Conservation (phyloP, 176 grass and related monocot species). For the Avena sativa region DNA sequence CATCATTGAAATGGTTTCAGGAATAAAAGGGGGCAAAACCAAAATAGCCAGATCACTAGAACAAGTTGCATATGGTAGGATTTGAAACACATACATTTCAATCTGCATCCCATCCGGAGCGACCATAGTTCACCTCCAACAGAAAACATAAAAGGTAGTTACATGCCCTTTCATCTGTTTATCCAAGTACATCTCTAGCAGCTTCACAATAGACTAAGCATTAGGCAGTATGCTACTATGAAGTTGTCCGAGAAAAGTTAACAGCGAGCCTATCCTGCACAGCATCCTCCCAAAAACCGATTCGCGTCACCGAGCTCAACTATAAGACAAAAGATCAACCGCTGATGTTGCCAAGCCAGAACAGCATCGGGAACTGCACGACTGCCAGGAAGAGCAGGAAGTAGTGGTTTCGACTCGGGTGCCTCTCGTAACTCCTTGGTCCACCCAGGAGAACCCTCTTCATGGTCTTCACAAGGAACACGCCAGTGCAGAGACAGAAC, state of each 20-base stretch:
- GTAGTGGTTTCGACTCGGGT: constrained; percentile 63
- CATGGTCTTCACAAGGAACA: constrained; percentile 84
- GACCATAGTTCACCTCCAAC: not conserved
- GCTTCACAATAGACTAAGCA: constrained; percentile 20
- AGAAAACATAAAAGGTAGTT: not conserved
- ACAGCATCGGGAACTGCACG: constrained; percentile 67
- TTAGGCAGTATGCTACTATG: not conserved
- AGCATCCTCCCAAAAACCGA: not conserved
- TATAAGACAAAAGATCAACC: not conserved
- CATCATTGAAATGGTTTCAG: not conserved
- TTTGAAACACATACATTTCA: not conserved
- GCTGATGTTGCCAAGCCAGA: constrained; percentile 40
- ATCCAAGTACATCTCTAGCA: constrained; percentile 16
- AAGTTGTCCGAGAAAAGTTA: constrained; percentile 18
- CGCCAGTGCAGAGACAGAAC: constrained; percentile 75
- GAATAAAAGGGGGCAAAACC: not conserved
- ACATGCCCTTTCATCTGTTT: not conserved
- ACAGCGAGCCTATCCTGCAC: not conserved
- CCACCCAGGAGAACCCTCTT: constrained; percentile 72
- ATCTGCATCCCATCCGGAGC: not conserved
- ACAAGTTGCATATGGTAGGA: not conserved
- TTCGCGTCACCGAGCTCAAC: not conserved
- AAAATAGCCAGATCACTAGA: not conserved
- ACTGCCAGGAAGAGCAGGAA: constrained; percentile 75
- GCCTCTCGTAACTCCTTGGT: constrained; percentile 62